phyloP scores from a whole-genome alignment of 805 yeast genomes.

The Kluyveromyces lactis region DNA sequence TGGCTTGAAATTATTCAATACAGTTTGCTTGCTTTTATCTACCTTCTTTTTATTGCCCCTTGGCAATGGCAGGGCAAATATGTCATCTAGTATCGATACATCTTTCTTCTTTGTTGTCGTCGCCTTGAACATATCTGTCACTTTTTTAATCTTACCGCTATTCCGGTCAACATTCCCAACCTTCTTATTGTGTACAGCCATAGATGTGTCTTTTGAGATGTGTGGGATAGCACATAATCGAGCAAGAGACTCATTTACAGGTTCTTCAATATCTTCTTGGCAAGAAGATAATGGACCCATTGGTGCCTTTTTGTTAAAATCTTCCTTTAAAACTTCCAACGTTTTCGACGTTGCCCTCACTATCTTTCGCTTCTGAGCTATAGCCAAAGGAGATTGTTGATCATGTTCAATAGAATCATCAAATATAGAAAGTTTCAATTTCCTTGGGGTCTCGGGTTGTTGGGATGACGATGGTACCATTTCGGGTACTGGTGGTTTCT shows the following conservation, averaged over 20 bases:
- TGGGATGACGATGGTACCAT: not conserved
- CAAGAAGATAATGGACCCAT: not conserved
- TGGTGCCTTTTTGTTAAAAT: constrained; percentile 8
- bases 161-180: too few species aligned
- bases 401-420: constrained; percentile 2
- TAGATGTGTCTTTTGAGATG: not conserved
- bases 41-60: constrained; percentile 2
- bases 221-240: not conserved
- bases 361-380: constrained; percentile 18
- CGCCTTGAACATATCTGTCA: constrained; percentile 1
- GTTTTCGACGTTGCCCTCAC: constrained; percentile 14
- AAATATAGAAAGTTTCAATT: not conserved
- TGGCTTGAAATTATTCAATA: constrained; percentile 12
- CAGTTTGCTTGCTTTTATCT: constrained; percentile 10
- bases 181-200: not conserved
- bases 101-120: constrained; percentile 13
- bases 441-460: not conserved
- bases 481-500: not conserved
- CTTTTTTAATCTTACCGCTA: too few species aligned
- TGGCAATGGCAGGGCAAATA: constrained; percentile 12
- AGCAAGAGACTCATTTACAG: not conserved
- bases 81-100: constrained; percentile 18
- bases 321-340: constrained; percentile 10
- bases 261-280: not conserved
- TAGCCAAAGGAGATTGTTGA: constrained; percentile 20